Base-by-base conservation (phyloP, 1,284 basidiomycete species). In the Xanthoconium separans region DNA sequence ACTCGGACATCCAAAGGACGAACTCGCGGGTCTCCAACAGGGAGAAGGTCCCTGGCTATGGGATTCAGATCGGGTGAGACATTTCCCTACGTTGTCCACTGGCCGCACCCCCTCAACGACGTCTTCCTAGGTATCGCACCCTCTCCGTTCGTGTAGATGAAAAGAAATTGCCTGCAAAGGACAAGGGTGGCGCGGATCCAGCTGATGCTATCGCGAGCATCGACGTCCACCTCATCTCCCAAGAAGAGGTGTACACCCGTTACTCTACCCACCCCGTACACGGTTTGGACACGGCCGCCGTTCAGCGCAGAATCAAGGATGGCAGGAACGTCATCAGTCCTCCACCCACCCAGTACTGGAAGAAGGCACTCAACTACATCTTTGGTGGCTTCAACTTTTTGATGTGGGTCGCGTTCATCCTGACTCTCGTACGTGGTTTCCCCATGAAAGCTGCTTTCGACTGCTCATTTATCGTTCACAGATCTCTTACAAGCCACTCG, bases 371-470 rank as follows among this genome's bases (percentile, higher is more conserved):
- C 36, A 76, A 76, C 59, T 81, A 79, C 52, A 60, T 79, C 20
- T 82, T 81, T 52, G 80, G 79, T 15, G 80, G 76, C 4, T 80
- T 81, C 65, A 78, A 76, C 58, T 77, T 76, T 54, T 66, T 81
- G 43, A 77, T 81, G 69, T 77, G 77, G 75, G 71, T 77, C 39
- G 79, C 77, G 7, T 77, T 77, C 63, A 66, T 81, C 52, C 65
- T 77, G 51, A 76, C 75, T 0, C 46, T 74, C 44, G 75, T 77
- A 65, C 10, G 71, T 61, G 27, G 15, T 34, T 10, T 47, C 39
- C 57, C 60, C 46, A 7, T 22, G 1, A 34, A 18, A 1, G 2
- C 1, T 16, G 47, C 57, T 51, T 37, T 39, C 2, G 53, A 60
- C 36, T 67, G 70, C 70, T 6, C 6, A 41, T 70, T 6, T 2